Evolutionary conservation across 2,329 filamentous ascomycete genomes (phyloP).

Genomic region (Pleochaeta shiraiana): DNA sequence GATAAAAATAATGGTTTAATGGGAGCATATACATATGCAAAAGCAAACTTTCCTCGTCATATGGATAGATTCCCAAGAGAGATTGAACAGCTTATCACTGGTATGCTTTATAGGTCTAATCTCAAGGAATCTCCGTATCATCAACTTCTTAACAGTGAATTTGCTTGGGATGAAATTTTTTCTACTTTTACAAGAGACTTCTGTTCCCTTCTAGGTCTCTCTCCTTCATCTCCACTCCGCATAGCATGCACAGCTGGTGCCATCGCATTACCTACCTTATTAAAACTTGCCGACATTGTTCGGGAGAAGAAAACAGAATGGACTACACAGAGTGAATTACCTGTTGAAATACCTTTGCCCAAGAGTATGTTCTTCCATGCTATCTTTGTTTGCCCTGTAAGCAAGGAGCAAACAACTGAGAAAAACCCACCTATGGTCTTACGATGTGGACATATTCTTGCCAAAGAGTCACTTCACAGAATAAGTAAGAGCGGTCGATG

Average conservation of each 20-base stretch:
- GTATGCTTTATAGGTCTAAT: conserved; percentile 60
- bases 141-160: conserved; percentile 51
- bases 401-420: conserved; percentile 89
- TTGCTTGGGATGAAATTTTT: conserved; percentile 64
- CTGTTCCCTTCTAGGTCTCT: conserved; percentile 74
- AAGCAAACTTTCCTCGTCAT: conserved; percentile 51
- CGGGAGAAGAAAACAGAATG: conserved; percentile 81
- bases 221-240: conserved; percentile 81
- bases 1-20: conserved; percentile 31
- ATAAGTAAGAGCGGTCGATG: conserved; percentile 61
- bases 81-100: conserved; percentile 59
- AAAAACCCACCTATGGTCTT: conserved; percentile 93
- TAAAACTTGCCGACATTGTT: conserved; percentile 78
- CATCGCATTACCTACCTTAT: conserved; percentile 69
- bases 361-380: conserved; percentile 58
- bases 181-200: conserved; percentile 86
- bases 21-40: conserved; percentile 56
- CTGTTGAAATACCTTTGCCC: conserved; percentile 46
- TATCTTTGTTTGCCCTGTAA: conserved; percentile 95
- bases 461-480: conserved; percentile 58
- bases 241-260: conserved; percentile 81
- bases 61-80: conserved; percentile 53
- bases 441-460: conserved; percentile 86
- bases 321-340: conserved; percentile 79
- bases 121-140: conserved; percentile 56